Percentiles rank a stretch among this genome's conserved stretches.
Conservation (phyloP, 768 basidiomycete genomes). For the Dentipellis fragilis region DNA sequence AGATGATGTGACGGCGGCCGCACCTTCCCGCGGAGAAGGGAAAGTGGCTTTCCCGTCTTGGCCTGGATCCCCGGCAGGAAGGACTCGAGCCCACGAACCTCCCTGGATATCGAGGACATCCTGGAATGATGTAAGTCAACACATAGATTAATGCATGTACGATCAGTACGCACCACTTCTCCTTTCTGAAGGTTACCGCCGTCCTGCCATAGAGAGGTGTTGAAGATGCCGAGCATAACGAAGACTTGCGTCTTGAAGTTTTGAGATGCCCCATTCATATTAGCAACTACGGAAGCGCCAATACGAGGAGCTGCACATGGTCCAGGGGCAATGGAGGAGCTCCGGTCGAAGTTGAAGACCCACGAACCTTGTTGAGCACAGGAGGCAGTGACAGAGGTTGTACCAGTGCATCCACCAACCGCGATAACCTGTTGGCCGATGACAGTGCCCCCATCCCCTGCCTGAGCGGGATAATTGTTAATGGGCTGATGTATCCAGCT, state of each 20-base stretch:
- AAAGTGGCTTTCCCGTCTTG: constrained; percentile 34
- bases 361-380: constrained; percentile 57
- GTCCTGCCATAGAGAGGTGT: constrained; percentile 60
- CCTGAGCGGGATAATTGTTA: constrained; percentile 27
- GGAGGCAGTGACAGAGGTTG: constrained; percentile 25
- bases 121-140: constrained; percentile 21
- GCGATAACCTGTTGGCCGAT: constrained; percentile 42
- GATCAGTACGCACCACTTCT: constrained; percentile 51
- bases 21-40: constrained; percentile 64
- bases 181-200: constrained; percentile 48
- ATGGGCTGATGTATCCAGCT: constrained; percentile 49
- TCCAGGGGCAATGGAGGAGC: constrained; percentile 25
- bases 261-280: constrained; percentile 44
- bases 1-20: constrained; percentile 47
- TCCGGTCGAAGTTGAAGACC: constrained; percentile 54
- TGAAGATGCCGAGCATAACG: constrained; percentile 57
- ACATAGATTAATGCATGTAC: background rate
- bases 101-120: constrained; percentile 51
- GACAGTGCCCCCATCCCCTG: constrained; percentile 51
- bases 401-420: constrained; percentile 51
- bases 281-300: constrained; percentile 49
- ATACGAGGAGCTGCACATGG: constrained; percentile 54
- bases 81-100: constrained; percentile 59
- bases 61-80: constrained; percentile 71
- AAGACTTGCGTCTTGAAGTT: constrained; percentile 58